Percentiles rank a stretch among this genome's conserved stretches.
These are phyloP conservation scores for Trichoderma orchidacearum DNA, from an alignment of 495 filamentous ascomycete genomes.

Conservation along the genomic window DNA sequence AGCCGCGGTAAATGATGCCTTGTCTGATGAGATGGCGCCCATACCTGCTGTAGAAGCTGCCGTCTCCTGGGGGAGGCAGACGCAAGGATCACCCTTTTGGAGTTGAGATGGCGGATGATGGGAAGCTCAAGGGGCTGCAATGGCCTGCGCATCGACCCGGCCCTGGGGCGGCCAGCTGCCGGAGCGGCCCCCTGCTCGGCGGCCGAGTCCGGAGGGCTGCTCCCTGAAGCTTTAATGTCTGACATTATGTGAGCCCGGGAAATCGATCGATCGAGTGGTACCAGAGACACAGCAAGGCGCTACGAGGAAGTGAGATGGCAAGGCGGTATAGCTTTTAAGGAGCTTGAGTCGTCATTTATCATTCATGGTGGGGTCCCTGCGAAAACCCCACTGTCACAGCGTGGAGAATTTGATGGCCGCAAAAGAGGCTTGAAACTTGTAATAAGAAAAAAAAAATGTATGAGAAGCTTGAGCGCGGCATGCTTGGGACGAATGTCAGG, in stretches of 20 bases:
- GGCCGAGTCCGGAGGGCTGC: slow-evolving; percentile 4
- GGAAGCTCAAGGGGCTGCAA: slow-evolving; percentile 62
- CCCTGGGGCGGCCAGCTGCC: slow-evolving; percentile 12
- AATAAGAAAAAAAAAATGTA: no score
- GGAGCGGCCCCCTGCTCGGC: slow-evolving; percentile 23
- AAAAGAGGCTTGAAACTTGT: no score
- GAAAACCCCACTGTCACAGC: background rate
- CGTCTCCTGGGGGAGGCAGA: slow-evolving; percentile 74
- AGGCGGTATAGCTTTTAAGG: slow-evolving; percentile 1
- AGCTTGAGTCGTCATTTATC: background rate
- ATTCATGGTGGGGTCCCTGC: background rate
- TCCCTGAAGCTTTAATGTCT: background rate
- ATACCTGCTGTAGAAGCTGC: slow-evolving; percentile 55
- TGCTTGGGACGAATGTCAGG: no score
- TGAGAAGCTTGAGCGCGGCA: no score
- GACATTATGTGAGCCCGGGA: background rate
- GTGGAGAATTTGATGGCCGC: no score
- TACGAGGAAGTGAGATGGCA: background rate
- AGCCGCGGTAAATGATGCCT: background rate
- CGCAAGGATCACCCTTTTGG: slow-evolving; percentile 72
- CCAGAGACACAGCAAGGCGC: no score
- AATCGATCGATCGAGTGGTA: no score
- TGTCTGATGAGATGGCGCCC: no score
- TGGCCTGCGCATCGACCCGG: slow-evolving; percentile 15
- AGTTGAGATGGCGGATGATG: slow-evolving; percentile 53